Evolutionary conservation across 805 yeast species (phyloP), one percentile per base, ranked within the genome.

Genomic region (Wickerhamiella parazyma): DNA sequence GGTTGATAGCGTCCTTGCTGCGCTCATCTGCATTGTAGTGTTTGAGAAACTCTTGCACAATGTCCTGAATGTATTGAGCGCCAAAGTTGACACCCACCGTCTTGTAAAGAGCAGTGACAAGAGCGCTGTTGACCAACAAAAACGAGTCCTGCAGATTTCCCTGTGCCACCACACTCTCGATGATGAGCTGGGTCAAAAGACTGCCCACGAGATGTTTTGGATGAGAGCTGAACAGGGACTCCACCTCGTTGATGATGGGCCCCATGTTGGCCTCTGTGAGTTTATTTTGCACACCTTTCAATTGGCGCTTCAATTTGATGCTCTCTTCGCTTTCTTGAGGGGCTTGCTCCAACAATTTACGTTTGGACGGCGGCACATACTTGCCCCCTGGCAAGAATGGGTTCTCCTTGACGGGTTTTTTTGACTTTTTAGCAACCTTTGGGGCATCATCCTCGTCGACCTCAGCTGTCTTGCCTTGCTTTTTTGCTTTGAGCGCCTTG

Each of bases 71-170:
- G 47, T 86, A 79, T 51, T 67, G 72, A 0, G 96, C 98, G 47
- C 95, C 96, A 59, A 85, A 80, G 49, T 85, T 95, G 31, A 78
- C 74, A 17, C 98, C 97, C n/a, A 58, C 46, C 51, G 82, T 81
- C 48, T 81, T 71, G 62, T 81, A 85, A 19, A 91, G 59, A 0
- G 94, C 79, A 18, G 78, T 78, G 2, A 78, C 72, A 6, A 85
- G 67, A 5, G 85, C 78, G 1, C 94, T 80, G 59, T 89, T 87
- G 25, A 83, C 68, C 48, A 80, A 72, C 33, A 87, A 74, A 57
- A 85, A 84, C 1, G 81, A 73, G 49, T 87, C 96, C 39, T 85
- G 63, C 40, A 86, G 62, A 38, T 80, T 71, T 3, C 79, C 78
- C 22, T 78, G 79, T 24, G 71, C 68, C 8, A 72, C 61, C 11